A percentile compares a stretch with the other conserved stretches of the same genome.
These are phyloP conservation scores for Pythium guiyangense DNA, from an alignment of 352 stramenopile species.

Conservation along the genomic window DNA sequence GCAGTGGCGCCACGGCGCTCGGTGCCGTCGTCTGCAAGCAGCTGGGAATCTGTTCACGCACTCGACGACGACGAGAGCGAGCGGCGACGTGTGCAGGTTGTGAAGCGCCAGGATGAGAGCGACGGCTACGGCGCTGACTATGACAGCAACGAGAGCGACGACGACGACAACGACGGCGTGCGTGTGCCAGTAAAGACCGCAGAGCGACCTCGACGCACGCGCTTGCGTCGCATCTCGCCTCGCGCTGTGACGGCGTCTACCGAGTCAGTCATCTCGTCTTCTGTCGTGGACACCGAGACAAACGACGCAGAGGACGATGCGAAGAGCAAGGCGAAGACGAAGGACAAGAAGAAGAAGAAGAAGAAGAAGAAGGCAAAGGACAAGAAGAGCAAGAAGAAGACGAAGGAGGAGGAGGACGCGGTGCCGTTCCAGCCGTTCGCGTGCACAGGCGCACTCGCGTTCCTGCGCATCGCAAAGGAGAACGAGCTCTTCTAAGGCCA, in stretches of 20 bases:
- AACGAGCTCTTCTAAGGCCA: conserved; percentile 62
- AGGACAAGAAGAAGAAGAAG: conserved; percentile 7
- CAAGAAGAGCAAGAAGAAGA: conserved; percentile 26
- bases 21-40: conserved; percentile 14
- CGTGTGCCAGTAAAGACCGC: conserved; percentile 8
- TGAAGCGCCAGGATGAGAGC: conserved; percentile 4
- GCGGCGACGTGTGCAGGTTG: too few species aligned
- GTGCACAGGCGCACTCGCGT: conserved; percentile 49
- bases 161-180: too few species aligned
- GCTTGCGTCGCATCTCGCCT: neutral
- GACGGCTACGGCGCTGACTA: conserved; percentile 69
- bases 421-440: conserved; percentile 56
- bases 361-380: conserved; percentile 10
- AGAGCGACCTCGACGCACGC: conserved; percentile 1
- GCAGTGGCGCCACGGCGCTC: neutral
- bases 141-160: conserved; percentile 59
- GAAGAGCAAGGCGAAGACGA: conserved; percentile 1
- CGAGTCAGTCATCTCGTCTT: too few species aligned
- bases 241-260: neutral
- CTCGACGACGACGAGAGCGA: conserved; percentile 1
- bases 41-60: conserved; percentile 25
- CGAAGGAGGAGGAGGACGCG: conserved; percentile 16
- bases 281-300: neutral
- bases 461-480: conserved; percentile 66
- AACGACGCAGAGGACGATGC: neutral